These are phyloP conservation scores for Huntiella savannae DNA, from an alignment of 2,329 filamentous ascomycete genomes.

Conservation along the genomic window DNA sequence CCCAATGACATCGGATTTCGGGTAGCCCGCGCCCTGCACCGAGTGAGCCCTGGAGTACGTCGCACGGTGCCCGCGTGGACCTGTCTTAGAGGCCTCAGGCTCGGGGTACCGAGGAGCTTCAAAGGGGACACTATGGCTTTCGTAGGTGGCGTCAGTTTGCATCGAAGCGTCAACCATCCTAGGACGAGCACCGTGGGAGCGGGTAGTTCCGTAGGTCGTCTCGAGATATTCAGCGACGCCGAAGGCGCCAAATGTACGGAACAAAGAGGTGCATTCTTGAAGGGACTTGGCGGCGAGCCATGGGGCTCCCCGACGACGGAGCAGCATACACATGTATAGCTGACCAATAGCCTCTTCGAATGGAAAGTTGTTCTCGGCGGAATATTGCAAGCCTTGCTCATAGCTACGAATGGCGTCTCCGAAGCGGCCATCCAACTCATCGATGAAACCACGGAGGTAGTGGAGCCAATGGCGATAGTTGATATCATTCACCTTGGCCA, in stretches of 20 bases:
- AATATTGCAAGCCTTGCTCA: conserved; percentile 54
- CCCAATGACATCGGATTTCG: no score
- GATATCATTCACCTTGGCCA: conserved; percentile 40
- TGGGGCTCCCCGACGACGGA: conserved; percentile 44
- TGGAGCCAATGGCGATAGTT: conserved; percentile 56
- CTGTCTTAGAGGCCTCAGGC: not conserved
- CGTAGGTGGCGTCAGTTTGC: conserved; percentile 33
- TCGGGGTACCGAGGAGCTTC: not conserved
- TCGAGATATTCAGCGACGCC: conserved; percentile 52
- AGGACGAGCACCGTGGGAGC: not conserved
- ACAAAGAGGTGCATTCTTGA: conserved; percentile 47
- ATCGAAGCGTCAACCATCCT: not conserved
- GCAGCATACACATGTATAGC: conserved; percentile 54
- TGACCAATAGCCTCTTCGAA: conserved; percentile 58
- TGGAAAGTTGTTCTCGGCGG: conserved; percentile 43
- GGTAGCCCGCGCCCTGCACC: not conserved
- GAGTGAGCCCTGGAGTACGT: conserved; percentile 6
- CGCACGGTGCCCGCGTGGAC: not conserved
- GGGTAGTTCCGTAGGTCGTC: conserved; percentile 44
- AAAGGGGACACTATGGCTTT: not conserved
- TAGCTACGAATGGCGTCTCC: conserved; percentile 43
- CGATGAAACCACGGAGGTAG: conserved; percentile 47
- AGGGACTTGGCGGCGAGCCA: conserved; percentile 52
- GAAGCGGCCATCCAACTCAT: conserved; percentile 39
- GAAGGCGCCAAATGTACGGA: conserved; percentile 46